Percentiles rank a stretch among this genome's conserved stretches.
Conservation (phyloP, 2,329 filamentous ascomycete species). For the Sporothrix pallida region DNA sequence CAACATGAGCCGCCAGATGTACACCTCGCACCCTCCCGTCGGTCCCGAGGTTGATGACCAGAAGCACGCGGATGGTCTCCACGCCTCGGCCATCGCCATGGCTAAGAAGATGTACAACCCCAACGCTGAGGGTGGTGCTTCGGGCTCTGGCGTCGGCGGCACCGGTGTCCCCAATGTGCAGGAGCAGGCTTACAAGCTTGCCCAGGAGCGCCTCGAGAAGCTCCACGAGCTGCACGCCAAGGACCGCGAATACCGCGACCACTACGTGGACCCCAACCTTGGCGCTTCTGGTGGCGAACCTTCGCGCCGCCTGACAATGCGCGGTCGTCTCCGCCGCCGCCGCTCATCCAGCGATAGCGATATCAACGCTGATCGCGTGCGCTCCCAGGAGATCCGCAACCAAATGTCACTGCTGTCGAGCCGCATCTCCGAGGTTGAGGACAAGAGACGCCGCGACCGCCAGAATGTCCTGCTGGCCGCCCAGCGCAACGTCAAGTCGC, state of each 20-base stretch:
- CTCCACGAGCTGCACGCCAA: constrained; percentile 73
- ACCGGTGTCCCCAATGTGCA: constrained; percentile 70
- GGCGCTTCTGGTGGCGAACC: constrained; percentile 45
- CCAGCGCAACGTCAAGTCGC: constrained; percentile 82
- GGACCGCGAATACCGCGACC: constrained; percentile 70
- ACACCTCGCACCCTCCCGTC: constrained; percentile 75
- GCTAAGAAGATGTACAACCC: constrained; percentile 80
- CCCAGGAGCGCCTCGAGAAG: constrained; percentile 80
- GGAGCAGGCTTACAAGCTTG: constrained; percentile 84
- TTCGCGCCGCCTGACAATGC: constrained; percentile 55
- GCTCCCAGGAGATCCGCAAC: constrained; percentile 70
- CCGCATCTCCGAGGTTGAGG: constrained; percentile 58
- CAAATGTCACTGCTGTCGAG: constrained; percentile 31
- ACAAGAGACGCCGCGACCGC: constrained; percentile 77
- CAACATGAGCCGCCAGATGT: constrained; percentile 76
- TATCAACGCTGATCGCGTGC: constrained; percentile 67
- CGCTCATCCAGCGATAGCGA: constrained; percentile 69
- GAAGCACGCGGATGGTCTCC: constrained; percentile 72
- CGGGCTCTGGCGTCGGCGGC: constrained; percentile 33
- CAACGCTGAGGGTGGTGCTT: constrained; percentile 14
- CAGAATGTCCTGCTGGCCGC: constrained; percentile 77
- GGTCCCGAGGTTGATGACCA: constrained; percentile 75
- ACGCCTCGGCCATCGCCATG: constrained; percentile 86
- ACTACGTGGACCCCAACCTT: constrained; percentile 65
- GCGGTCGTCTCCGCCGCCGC: constrained; percentile 64